phyloP scores from a whole-genome alignment of 306 rosid genomes.

The Glycine tomentella region DNA sequence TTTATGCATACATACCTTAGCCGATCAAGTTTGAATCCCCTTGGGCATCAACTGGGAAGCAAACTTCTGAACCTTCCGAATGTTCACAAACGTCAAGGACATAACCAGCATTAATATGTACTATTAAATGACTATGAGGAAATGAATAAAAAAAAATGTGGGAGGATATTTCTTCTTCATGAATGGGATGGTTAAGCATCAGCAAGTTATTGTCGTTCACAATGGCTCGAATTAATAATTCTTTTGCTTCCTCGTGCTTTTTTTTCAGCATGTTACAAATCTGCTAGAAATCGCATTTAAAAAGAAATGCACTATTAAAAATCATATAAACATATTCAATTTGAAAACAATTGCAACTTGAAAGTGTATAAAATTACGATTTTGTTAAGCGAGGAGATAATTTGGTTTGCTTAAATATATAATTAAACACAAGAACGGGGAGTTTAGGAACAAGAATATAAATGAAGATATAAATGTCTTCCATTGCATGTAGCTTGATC shows the following conservation, averaged over 20 bases:
- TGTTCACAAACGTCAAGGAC: constrained; percentile 67
- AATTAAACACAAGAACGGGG: background rate
- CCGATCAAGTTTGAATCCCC: constrained; percentile 60
- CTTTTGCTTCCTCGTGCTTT: constrained; percentile 90
- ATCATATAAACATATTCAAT: constrained; percentile 3
- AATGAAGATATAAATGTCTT: constrained; percentile 24
- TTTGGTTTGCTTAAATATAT: constrained; percentile 14
- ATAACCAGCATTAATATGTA: constrained; percentile 22
- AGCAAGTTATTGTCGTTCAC: constrained; percentile 80
- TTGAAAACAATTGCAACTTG: constrained; percentile 33
- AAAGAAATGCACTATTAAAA: constrained; percentile 26
- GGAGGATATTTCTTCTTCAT: constrained; percentile 88
- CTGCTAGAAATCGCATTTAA: constrained; percentile 54
- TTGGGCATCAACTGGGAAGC: constrained; percentile 68
- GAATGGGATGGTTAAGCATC: constrained; percentile 93
- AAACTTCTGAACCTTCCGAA: constrained; percentile 76
- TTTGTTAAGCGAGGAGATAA: background rate
- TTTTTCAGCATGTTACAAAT: constrained; percentile 86
- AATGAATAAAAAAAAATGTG: constrained; percentile 21
- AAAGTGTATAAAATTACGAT: constrained; percentile 15
- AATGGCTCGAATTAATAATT: constrained; percentile 74
- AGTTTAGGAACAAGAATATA: background rate
- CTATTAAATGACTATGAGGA: constrained; percentile 8
- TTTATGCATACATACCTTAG: constrained; percentile 47
- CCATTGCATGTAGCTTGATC: constrained; percentile 24